Percentiles rank a stretch among this genome's conserved stretches.
Conservation (phyloP, 2,329 filamentous ascomycete genomes). For the Botrytis porri region DNA sequence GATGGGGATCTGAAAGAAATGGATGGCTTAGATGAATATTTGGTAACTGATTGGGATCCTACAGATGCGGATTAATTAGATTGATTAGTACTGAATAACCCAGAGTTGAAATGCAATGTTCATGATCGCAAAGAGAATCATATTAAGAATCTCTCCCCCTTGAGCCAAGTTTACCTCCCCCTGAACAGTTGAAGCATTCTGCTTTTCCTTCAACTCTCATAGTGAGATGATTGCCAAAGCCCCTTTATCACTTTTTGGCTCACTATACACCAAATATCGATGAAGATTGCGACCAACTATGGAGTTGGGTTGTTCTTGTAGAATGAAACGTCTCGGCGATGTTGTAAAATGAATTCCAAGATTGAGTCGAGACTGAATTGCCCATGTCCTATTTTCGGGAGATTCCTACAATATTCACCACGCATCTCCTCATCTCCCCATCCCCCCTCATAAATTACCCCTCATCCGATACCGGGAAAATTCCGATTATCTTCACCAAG, state of each 20-base stretch:
- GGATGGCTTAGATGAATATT: slow-evolving; percentile 66
- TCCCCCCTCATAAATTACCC: neutral
- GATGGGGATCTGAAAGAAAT: slow-evolving; percentile 60
- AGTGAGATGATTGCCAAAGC: neutral
- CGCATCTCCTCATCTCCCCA: neutral
- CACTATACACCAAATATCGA: neutral
- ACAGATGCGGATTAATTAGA: slow-evolving; percentile 40
- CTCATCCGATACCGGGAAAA: slow-evolving; percentile 9
- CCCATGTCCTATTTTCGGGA: neutral
- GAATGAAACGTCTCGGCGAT: neutral
- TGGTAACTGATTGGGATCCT: slow-evolving; percentile 67
- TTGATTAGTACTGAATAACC: neutral
- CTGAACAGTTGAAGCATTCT: neutral
- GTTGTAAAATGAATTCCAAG: neutral
- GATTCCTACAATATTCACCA: slow-evolving; percentile 1
- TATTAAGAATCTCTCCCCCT: neutral
- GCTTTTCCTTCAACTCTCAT: neutral
- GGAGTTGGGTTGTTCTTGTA: neutral
- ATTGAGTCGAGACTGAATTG: neutral
- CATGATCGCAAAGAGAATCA: neutral
- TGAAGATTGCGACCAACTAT: neutral
- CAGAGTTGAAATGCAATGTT: neutral
- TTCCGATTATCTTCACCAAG: neutral
- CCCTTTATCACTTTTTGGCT: neutral
- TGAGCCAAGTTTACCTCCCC: neutral